Conservation (phyloP, 768 basidiomycete species). For the Strobilomyces echinocephalus region DNA sequence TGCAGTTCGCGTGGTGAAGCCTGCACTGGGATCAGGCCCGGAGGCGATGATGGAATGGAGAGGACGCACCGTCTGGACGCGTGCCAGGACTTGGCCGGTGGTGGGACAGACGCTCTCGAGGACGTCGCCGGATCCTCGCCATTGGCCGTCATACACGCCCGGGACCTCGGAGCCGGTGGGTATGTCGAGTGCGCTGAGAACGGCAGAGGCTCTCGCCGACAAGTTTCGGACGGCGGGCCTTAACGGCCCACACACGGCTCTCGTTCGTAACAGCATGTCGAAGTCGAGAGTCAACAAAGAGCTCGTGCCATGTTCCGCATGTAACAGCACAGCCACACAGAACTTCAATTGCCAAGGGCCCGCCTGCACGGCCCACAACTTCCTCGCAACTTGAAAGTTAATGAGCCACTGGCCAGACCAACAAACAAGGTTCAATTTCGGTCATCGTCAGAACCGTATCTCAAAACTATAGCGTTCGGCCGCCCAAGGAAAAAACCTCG, state of each 20-base stretch:
- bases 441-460: background rate
- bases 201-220: constrained; percentile 64
- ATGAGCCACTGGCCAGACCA: too few species aligned
- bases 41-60: background rate
- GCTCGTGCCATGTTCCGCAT: background rate
- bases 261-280: constrained; percentile 24
- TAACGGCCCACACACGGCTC: constrained; percentile 17
- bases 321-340: constrained; percentile 20
- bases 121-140: constrained; percentile 71
- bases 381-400: background rate
- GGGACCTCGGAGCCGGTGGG: constrained; percentile 48
- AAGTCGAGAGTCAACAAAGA: background rate
- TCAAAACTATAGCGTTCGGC: background rate
- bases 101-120: constrained; percentile 74
- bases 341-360: too few species aligned
- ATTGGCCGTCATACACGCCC: constrained; percentile 80
- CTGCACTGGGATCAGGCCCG: constrained; percentile 30
- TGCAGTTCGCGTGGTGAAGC: constrained; percentile 73
- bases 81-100: constrained; percentile 80
- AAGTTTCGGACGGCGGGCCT: constrained; percentile 36
- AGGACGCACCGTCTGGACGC: constrained; percentile 58
- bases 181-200: constrained; percentile 65
- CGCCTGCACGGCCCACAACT: background rate
- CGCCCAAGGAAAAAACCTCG: background rate
- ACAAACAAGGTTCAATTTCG: constrained; percentile 2